Conservation (phyloP, 495 filamentous ascomycete genomes). For the Tuber calosporum region DNA sequence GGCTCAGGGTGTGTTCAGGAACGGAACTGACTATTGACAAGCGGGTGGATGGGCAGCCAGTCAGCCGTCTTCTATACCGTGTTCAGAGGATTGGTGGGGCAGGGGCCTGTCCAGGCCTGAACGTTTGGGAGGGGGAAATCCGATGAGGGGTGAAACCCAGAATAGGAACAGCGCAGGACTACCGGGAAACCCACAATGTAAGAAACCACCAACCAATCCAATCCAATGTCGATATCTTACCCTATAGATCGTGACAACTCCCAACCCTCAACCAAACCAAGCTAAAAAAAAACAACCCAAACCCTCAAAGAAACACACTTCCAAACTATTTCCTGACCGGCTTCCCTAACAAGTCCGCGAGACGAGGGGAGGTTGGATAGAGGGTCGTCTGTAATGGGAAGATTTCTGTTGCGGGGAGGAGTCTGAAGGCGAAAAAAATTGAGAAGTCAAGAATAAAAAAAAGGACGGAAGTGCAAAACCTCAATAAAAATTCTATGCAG, state of each 20-base stretch:
- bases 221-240: background rate
- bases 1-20: background rate
- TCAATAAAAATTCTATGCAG: background rate
- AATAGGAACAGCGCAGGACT: conserved; percentile 17
- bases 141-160: conserved; percentile 33
- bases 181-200: conserved; percentile 2
- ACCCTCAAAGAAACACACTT: background rate
- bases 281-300: background rate
- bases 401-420: background rate
- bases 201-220: conserved; percentile 26
- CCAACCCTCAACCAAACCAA: background rate
- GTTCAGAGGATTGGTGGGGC: conserved; percentile 31
- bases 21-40: background rate
- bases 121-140: conserved; percentile 24
- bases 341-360: background rate
- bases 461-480: background rate
- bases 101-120: conserved; percentile 34
- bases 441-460: background rate
- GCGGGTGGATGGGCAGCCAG: background rate
- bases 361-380: background rate
- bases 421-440: background rate
- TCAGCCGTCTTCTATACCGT: conserved; percentile 28
- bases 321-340: background rate
- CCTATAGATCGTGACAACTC: background rate
- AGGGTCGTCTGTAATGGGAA: background rate